These are phyloP conservation scores for Venturia aucupariae DNA, from an alignment of 2,329 filamentous ascomycete genomes.

Conservation along the genomic window DNA sequence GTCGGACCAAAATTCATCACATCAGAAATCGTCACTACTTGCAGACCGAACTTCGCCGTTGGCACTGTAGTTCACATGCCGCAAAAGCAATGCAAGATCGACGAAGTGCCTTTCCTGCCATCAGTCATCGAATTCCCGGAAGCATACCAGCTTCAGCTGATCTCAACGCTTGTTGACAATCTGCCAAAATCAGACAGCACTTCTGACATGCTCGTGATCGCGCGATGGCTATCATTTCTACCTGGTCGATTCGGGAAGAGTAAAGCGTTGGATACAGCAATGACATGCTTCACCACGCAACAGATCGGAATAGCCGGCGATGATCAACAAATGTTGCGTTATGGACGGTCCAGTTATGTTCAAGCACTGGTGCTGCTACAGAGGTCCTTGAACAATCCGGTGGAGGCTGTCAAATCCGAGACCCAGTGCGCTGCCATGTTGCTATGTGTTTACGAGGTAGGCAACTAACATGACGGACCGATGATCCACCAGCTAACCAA, in stretches of 20 bases:
- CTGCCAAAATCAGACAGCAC: background rate
- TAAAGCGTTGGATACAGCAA: slow-evolving; percentile 6
- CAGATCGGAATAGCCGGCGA: slow-evolving; percentile 1
- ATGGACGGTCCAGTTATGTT: slow-evolving; percentile 2
- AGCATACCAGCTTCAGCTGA: slow-evolving; percentile 5
- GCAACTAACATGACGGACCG: background rate
- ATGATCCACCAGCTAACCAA: background rate
- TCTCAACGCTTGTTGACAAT: background rate
- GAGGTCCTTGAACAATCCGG: slow-evolving; percentile 1
- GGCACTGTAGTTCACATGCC: background rate
- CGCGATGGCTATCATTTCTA: slow-evolving; percentile 7
- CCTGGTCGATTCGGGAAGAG: background rate
- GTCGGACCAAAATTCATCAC: background rate
- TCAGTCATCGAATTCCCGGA: background rate
- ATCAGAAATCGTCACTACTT: background rate
- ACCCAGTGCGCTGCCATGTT: slow-evolving; percentile 7
- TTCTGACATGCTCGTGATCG: slow-evolving; percentile 4
- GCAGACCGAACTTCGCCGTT: background rate
- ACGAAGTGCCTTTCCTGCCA: background rate
- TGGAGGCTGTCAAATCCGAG: slow-evolving; percentile 7
- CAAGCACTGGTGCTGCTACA: background rate
- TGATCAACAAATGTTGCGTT: slow-evolving; percentile 6
- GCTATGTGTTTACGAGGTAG: slow-evolving; percentile 10
- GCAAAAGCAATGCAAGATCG: background rate
- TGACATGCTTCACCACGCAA: slow-evolving; percentile 6